Base-by-base conservation (phyloP, 306 rosid genomes). In the Cajanus cajan region DNA sequence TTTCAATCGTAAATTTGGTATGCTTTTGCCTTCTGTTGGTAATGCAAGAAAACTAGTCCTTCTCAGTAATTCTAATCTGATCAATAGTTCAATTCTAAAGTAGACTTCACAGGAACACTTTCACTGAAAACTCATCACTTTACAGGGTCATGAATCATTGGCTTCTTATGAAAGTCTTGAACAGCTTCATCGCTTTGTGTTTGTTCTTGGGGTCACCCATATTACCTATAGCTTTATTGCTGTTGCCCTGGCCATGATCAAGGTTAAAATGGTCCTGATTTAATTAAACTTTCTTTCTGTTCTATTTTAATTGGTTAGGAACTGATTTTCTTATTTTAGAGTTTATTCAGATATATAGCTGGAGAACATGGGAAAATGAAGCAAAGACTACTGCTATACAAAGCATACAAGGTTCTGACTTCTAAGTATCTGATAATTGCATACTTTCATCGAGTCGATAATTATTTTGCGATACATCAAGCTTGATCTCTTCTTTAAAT, bases 321-420 rank as follows among this genome's bases (percentile, higher is more conserved):
- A 70, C 75, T 47, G 16, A 50, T 57, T 67, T 8, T 70, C 34
- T 40, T 31, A 4, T 51, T 50, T 63, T 52, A n/a, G 68, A 39
- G 52, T 72, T 78, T 36, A 40, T 86, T 87, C 88, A 95, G 98
- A 92, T 95, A 41, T 91, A 92, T 80, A 93, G 98, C 83, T 95
- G 98, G 98, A 91, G 94, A 84, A 61, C 64, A 63, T 95, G 98
- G 98, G 98, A 95, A 85, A 89, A 87, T 80, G 97, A 92, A 80
- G 98, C 97, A 39, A 90, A 91, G 78, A 64, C 88, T 31, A 63
- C 82, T 25, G 98, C 91, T 57, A n/a, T 34, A 33, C 88, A 82
- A 79, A 81, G 83, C 81, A 51, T 83, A 75, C 84, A 78, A 83
- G 97, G 98, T 94, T 66, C 68, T 78, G 47, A 84, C 34, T 39